These are phyloP conservation scores for Hypoxylon sp. DNA, from an alignment of 2,329 filamentous ascomycete genomes.

Conservation along the genomic window DNA sequence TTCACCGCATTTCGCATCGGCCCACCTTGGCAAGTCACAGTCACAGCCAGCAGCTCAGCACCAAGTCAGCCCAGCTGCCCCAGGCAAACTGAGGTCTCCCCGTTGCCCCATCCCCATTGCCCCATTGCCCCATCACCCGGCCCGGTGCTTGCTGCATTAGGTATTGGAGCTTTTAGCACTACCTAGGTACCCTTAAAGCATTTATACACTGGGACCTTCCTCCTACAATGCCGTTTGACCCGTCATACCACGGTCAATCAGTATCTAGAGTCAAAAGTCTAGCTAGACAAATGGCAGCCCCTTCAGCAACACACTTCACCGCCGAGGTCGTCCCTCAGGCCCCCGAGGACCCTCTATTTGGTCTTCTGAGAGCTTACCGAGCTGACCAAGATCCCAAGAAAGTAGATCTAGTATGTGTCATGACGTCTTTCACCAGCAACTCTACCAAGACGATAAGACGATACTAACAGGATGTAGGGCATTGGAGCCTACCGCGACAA, in stretches of 20 bases:
- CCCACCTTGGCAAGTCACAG: constrained; percentile 27
- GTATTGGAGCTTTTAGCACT: constrained; percentile 8
- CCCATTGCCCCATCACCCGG: constrained; percentile 4
- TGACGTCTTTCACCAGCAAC: constrained; percentile 17
- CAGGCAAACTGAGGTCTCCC: constrained; percentile 1
- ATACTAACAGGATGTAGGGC: constrained; percentile 56
- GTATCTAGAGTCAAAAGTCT: constrained; percentile 70
- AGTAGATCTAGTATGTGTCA: constrained; percentile 82
- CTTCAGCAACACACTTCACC: constrained; percentile 75
- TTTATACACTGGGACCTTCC: constrained; percentile 19
- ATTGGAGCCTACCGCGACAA: constrained; percentile 96
- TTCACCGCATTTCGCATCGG: constrained; percentile 33
- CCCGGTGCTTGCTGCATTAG: constrained; percentile 10
- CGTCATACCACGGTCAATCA: constrained; percentile 58
- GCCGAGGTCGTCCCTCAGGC: constrained; percentile 85
- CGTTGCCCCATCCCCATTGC: background rate
- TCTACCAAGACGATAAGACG: constrained; percentile 16
- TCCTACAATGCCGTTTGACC: constrained; percentile 58
- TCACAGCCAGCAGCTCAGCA: constrained; percentile 1
- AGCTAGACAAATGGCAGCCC: constrained; percentile 76
- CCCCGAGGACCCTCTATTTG: constrained; percentile 94
- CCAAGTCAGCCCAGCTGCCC: constrained; percentile 2
- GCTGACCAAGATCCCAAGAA: constrained; percentile 83
- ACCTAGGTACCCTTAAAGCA: constrained; percentile 3
- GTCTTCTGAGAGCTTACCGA: constrained; percentile 87